A percentile compares a stretch with the other conserved stretches of the same genome.
phyloP scores from a whole-genome alignment of 495 filamentous ascomycete genomes.

The Mytilinidion resinicola region DNA sequence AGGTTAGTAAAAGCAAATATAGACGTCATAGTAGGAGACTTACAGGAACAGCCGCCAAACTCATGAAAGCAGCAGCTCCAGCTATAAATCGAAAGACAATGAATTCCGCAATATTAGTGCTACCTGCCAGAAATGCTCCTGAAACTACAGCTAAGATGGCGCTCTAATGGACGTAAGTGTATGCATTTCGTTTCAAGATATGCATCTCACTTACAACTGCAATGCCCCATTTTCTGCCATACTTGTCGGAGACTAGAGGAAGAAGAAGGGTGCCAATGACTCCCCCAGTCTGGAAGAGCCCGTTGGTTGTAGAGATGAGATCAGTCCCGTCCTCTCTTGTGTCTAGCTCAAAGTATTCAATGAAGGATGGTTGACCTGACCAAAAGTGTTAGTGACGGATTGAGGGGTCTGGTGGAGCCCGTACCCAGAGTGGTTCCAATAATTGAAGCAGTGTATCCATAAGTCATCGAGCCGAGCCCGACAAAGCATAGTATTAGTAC shows the following conservation, averaged over 20 bases:
- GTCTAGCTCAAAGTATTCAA: slow-evolving; percentile 28
- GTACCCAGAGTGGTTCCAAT: slow-evolving; percentile 26
- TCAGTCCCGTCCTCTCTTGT: slow-evolving; percentile 22
- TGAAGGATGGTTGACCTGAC: slow-evolving; percentile 24
- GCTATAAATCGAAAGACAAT: slow-evolving; percentile 26
- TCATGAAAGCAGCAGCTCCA: slow-evolving; percentile 16
- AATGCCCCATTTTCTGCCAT: slow-evolving; percentile 26
- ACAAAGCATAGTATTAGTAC: slow-evolving; percentile 18
- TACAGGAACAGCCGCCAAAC: slow-evolving; percentile 14
- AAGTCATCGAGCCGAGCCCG: slow-evolving; percentile 20
- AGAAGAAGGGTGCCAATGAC: slow-evolving; percentile 22
- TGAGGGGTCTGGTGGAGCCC: neutral
- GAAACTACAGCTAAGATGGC: slow-evolving; percentile 23
- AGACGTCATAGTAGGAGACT: neutral
- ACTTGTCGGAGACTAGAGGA: slow-evolving; percentile 16
- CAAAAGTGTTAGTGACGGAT: neutral
- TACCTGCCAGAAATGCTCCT: slow-evolving; percentile 27
- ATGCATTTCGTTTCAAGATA: neutral
- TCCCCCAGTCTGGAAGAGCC: slow-evolving; percentile 30
- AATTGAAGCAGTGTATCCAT: slow-evolving; percentile 26
- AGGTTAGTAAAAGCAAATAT: neutral
- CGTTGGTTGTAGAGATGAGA: slow-evolving; percentile 30
- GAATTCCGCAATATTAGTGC: slow-evolving; percentile 21
- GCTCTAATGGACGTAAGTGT: slow-evolving; percentile 3
- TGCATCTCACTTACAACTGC: slow-evolving; percentile 1